Percentiles rank a stretch among this genome's conserved stretches.
Conservation (phyloP, 805 yeast species). For the Lipomyces kockii region DNA sequence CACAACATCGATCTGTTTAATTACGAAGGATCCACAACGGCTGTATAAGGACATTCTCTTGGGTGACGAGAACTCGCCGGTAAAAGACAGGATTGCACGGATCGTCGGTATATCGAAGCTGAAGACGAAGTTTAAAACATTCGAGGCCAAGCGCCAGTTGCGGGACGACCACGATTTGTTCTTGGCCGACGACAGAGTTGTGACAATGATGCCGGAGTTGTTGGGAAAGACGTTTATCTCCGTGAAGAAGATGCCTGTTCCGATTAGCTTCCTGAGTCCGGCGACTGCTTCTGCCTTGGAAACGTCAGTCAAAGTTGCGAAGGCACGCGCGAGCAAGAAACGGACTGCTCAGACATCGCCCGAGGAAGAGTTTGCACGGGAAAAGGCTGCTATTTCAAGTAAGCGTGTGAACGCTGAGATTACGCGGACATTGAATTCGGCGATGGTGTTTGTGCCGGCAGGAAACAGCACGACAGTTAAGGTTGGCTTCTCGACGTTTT, state of each 20-base stretch:
- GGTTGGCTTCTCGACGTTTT: constrained; percentile 60
- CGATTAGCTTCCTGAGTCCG: constrained; percentile 54
- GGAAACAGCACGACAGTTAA: constrained; percentile 69
- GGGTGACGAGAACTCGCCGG: constrained; percentile 38
- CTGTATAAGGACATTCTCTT: constrained; percentile 47
- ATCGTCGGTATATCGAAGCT: constrained; percentile 75
- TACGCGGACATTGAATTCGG: constrained; percentile 59
- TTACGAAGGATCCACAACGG: constrained; percentile 69
- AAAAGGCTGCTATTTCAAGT: constrained; percentile 51
- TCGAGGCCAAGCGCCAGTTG: constrained; percentile 82
- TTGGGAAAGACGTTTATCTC: constrained; percentile 80
- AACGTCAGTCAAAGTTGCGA: constrained; percentile 15
- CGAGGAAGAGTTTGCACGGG: constrained; percentile 34
- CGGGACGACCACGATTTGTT: constrained; percentile 71
- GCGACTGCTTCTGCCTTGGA: constrained; percentile 12
- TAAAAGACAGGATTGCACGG: constrained; percentile 45
- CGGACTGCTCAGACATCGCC: constrained; percentile 11
- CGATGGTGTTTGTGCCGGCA: constrained; percentile 70
- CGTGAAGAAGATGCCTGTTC: constrained; percentile 67
- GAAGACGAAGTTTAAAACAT: constrained; percentile 85
- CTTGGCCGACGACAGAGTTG: constrained; percentile 80
- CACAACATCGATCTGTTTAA: constrained; percentile 62
- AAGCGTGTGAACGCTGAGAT: constrained; percentile 63
- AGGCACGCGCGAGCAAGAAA: constrained; percentile 22
- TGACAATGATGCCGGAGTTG: constrained; percentile 78